Conservation (phyloP, 177 flowering plant species). For the Tripterygium wilfordii region DNA sequence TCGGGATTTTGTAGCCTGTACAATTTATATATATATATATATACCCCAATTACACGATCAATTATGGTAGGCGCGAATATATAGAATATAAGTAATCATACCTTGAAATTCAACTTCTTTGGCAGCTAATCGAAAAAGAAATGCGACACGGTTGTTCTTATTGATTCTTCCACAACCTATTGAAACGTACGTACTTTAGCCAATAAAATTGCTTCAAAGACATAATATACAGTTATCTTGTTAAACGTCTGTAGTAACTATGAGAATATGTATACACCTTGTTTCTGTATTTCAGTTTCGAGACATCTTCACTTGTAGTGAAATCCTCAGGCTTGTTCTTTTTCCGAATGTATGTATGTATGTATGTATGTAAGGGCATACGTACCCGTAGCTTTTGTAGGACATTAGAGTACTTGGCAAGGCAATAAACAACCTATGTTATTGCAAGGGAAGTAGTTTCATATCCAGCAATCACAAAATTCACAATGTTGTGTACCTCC, state of each 20-base stretch:
- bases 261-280: conserved; percentile 13
- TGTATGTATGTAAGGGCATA: no score
- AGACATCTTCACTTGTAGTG: conserved; percentile 35
- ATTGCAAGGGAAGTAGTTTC: conserved; percentile 37
- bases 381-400: conserved; percentile 36
- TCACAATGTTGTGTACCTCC: conserved; percentile 43
- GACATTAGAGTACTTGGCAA: conserved; percentile 44
- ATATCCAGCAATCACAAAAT: conserved; percentile 41
- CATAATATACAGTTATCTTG: no score
- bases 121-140: conserved; percentile 24
- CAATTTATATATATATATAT: not conserved
- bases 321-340: conserved; percentile 25
- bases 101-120: conserved; percentile 43
- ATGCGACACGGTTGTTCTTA: conserved; percentile 34
- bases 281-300: conserved; percentile 32
- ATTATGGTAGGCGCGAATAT: no score
- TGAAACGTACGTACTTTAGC: not conserved
- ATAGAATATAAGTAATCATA: no score
- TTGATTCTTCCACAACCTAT: conserved; percentile 51
- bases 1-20: conserved; percentile 48
- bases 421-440: conserved; percentile 48
- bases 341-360: not conserved
- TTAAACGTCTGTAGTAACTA: not conserved
- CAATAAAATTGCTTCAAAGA: no score
- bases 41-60: not conserved